These are phyloP conservation scores for Thyridium curvatum DNA, from an alignment of 2,329 filamentous ascomycete genomes.

Conservation along the genomic window DNA sequence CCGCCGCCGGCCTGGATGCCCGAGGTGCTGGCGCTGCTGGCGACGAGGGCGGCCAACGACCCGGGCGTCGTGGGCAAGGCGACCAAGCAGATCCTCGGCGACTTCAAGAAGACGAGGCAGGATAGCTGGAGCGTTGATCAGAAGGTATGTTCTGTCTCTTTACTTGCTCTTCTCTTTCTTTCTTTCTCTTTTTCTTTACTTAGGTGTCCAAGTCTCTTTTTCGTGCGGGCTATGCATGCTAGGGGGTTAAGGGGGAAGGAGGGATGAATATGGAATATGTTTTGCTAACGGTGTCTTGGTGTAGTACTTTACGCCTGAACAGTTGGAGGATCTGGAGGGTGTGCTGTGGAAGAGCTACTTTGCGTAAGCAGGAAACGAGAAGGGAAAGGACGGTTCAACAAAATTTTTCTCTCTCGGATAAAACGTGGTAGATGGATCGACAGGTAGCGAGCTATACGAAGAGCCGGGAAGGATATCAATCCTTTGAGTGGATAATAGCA, in stretches of 20 bases:
- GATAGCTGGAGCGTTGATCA: constrained; percentile 98
- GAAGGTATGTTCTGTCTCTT: constrained; percentile 60
- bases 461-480: too few species aligned
- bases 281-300: constrained; percentile 13
- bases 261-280: too few species aligned
- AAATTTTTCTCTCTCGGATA: too few species aligned
- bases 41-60: constrained; percentile 78
- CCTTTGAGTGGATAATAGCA: too few species aligned
- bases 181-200: neutral
- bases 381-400: too few species aligned
- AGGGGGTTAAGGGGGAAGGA: too few species aligned
- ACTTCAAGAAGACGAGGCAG: constrained; percentile 99
- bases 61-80: constrained; percentile 91
- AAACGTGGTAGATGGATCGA: too few species aligned
- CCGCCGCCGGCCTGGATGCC: constrained; percentile 93
- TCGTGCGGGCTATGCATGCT: too few species aligned
- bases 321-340: constrained; percentile 90
- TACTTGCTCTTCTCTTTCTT: too few species aligned
- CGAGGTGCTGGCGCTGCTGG: constrained; percentile 79
- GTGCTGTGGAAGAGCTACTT: constrained; percentile 99
- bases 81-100: constrained; percentile 86
- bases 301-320: constrained; percentile 80
- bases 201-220: neutral
- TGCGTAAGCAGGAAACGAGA: too few species aligned
- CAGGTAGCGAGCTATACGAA: too few species aligned